Percentiles rank a stretch among this genome's conserved stretches.
phyloP scores from a whole-genome alignment of 192 early-diverging fungal species.

The Helicostylum pulchrum region DNA sequence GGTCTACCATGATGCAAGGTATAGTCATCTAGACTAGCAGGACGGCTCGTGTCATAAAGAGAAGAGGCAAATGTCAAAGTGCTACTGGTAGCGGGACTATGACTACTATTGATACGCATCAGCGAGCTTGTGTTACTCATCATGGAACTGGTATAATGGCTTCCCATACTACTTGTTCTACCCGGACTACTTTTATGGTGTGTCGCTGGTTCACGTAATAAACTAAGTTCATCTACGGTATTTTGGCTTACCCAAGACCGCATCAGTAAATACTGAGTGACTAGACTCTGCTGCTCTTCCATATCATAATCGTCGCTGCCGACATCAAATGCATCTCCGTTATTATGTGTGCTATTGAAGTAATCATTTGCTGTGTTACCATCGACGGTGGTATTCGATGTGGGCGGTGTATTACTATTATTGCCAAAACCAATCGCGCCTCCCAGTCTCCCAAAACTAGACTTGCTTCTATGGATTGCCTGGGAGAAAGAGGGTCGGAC shows the following conservation, averaged over 20 bases:
- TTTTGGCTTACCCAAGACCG: slow-evolving; percentile 67
- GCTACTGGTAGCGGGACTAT: background rate
- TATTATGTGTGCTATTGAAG: no score
- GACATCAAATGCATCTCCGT: slow-evolving; percentile 28
- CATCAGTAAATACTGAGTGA: slow-evolving; percentile 65
- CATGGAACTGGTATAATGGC: slow-evolving; percentile 16
- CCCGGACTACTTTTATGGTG: background rate
- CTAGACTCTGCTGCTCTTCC: slow-evolving; percentile 44
- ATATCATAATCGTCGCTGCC: slow-evolving; percentile 5
- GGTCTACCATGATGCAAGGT: background rate
- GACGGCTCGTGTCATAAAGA: slow-evolving; percentile 13
- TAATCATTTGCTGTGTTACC: slow-evolving; percentile 21
- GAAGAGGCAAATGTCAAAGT: background rate
- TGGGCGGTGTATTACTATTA: no score
- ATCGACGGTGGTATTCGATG: background rate
- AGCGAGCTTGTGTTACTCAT: slow-evolving; percentile 13
- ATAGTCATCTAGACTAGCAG: slow-evolving; percentile 5
- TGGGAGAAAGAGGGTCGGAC: slow-evolving; percentile 49
- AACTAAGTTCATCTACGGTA: slow-evolving; percentile 71
- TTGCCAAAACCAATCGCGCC: slow-evolving; percentile 24
- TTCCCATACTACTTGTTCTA: slow-evolving; percentile 10
- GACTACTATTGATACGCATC: slow-evolving; percentile 14
- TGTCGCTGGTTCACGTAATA: slow-evolving; percentile 57
- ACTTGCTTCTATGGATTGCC: slow-evolving; percentile 46
- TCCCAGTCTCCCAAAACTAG: slow-evolving; percentile 25